Evolutionary conservation across 495 filamentous ascomycete species (phyloP).

Genomic region (Penicillium tannophilum): DNA sequence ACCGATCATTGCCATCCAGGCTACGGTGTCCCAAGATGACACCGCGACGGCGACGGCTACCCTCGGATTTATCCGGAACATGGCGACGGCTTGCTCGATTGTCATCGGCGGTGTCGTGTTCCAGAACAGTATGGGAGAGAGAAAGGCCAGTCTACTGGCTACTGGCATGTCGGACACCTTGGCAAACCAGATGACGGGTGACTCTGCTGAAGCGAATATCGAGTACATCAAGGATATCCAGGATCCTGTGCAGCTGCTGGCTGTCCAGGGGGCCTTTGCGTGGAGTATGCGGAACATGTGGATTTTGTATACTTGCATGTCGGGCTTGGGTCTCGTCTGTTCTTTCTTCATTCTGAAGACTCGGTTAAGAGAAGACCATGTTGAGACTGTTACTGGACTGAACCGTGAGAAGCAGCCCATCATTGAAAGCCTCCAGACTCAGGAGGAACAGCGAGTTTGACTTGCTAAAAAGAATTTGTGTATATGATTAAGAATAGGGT

Average conservation of each 20-base stretch:
- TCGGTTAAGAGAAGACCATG: slow-evolving; percentile 58
- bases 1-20: slow-evolving; percentile 79
- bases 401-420: slow-evolving; percentile 26
- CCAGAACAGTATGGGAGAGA: slow-evolving; percentile 59
- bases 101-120: slow-evolving; percentile 84
- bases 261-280: slow-evolving; percentile 57
- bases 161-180: slow-evolving; percentile 47
- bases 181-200: slow-evolving; percentile 45
- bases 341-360: slow-evolving; percentile 56
- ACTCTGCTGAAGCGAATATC: slow-evolving; percentile 55
- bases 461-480: neutral
- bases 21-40: slow-evolving; percentile 66
- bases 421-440: neutral
- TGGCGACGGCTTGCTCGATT: slow-evolving; percentile 70
- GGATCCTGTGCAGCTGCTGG: slow-evolving; percentile 45
- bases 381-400: slow-evolving; percentile 57
- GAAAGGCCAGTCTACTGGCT: slow-evolving; percentile 36
- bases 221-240: slow-evolving; percentile 43
- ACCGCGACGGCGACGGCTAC: slow-evolving; percentile 78
- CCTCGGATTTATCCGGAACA: slow-evolving; percentile 71
- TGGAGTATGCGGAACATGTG: slow-evolving; percentile 64
- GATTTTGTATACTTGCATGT: slow-evolving; percentile 60
- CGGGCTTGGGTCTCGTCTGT: slow-evolving; percentile 50
- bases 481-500: neutral
- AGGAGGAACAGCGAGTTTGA: neutral